Base-by-base conservation (phyloP, 495 filamentous ascomycete species). In the Talaromyces trachyspermus region DNA sequence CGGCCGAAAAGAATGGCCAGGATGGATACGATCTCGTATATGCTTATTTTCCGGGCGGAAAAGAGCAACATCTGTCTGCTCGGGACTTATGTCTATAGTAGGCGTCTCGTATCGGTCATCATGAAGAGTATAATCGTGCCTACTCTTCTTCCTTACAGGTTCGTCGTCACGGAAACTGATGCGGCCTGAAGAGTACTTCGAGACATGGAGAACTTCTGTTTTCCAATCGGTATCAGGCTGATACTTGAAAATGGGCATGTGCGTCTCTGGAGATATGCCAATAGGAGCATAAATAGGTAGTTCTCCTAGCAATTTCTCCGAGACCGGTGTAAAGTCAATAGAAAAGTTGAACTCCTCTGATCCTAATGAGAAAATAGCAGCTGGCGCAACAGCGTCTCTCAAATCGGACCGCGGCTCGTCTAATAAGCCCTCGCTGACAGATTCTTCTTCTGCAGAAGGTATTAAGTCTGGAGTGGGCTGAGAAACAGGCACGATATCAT, bases 1-100 rank as follows among this genome's bases (percentile, higher is more conserved):
- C n/a, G 91, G 91, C 48, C 89, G 75, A 65, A 97, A 96, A 41
- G 89, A 83, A 61, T 95, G 89, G 4, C 84, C 83, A n/a, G 88
- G 88, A 55, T 95, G 88, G 11, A 97, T 80, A 7, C 92, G 80
- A 54, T 95, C 90, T 43, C 90, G 80, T 22, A 95, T 88, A 40
- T 80, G 77, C 60, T 90, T 94, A 69, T 91, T 92, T 48, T 95
- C 88, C 0, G 89, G 84, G 38, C 79, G 78, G 68, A 97, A 98
- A 6, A 98, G 70, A 2, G 89, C 90, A 50, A 95, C 86, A 46
- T 85, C 76, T 2, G 76, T 80, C 54, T 84, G 82, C 55, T 87
- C 85, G 7, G 90, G 84, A 0, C 73, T 71, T 3, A 86, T 68
- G 26, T 75, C 62, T 39, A 67, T 41, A 51, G 71, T 72, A n/a